Evolutionary conservation across 805 yeast genomes (phyloP), one percentile per base, ranked within the genome.

Genomic region (Starmerella tilneyi): DNA sequence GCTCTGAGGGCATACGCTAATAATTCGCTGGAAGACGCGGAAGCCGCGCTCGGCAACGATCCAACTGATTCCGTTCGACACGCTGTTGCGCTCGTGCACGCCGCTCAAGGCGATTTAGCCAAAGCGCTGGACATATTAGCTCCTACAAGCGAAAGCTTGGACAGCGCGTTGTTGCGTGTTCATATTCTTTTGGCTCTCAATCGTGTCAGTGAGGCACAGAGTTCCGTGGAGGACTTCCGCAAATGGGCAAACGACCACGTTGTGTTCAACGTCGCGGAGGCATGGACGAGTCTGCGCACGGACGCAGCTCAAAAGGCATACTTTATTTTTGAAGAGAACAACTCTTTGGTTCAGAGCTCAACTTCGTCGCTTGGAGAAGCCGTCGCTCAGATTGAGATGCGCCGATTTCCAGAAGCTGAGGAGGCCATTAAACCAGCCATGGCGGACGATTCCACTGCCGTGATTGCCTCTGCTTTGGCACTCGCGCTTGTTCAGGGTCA

Each of bases 371-470:
- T 75, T 28, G 79, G 81, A 31, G 75, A 85, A 57, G 72, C 85
- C 35, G 81, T 78, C 9, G 70, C 86, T 48, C 85, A 88, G 50
- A 65, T 88, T 56, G 85, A 84, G 65, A 73, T 85, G 60, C 76
- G 78, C 41, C 82, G 88, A 58, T 68, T 76, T 45, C 89, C 88
- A 2, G 96, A 89, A 64, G 88, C 95, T 9, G 73, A 74, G 48
- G 84, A 83, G 50, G 68, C 64, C 11, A 44, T 68, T 23, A 40
- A 51, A 32, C 64, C 68, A n/a, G 66, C 65, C 48, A 59, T 66
- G 36, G 68, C 60, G 15, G 54, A 64, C 9, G 63, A 63, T 37
- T 54, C 61, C 29, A 63, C 67, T 26, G 66, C 65, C 15, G 68
- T 65, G 30, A 63, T 71, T 49, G 82, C 85, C 38, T 78, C 81